These are phyloP conservation scores for Diaporthe australafricana DNA, from an alignment of 2,329 filamentous ascomycete genomes.

Conservation along the genomic window DNA sequence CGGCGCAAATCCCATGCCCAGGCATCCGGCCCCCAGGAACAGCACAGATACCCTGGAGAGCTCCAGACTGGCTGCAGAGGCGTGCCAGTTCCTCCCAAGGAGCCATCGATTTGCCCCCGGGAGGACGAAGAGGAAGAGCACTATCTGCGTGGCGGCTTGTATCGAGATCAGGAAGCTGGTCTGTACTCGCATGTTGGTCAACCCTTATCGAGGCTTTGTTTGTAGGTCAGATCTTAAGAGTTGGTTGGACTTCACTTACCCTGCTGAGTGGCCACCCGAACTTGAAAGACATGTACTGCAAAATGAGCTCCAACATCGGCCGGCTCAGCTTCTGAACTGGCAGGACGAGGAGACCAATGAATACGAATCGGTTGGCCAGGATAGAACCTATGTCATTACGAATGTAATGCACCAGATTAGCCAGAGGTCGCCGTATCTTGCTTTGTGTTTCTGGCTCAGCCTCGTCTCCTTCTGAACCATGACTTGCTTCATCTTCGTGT, in stretches of 20 bases:
- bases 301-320: slow-evolving; percentile 31
- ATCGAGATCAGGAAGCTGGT: slow-evolving; percentile 32
- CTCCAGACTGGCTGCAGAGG: slow-evolving; percentile 26
- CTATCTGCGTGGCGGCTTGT: slow-evolving; percentile 36
- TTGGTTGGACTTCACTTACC: slow-evolving; percentile 3
- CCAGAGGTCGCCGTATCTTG: slow-evolving; percentile 1
- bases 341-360: slow-evolving; percentile 28
- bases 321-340: slow-evolving; percentile 21
- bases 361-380: slow-evolving; percentile 5
- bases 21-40: slow-evolving; percentile 9
- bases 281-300: slow-evolving; percentile 37
- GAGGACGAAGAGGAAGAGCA: slow-evolving; percentile 30
- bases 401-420: slow-evolving; percentile 27
- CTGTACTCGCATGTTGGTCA: background rate
- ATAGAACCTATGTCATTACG: slow-evolving; percentile 29
- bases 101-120: slow-evolving; percentile 17
- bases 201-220: background rate
- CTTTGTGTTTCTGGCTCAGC: background rate
- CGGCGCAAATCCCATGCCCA: slow-evolving; percentile 34
- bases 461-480: background rate
- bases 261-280: slow-evolving; percentile 35
- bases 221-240: background rate
- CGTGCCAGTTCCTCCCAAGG: background rate
- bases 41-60: slow-evolving; percentile 29
- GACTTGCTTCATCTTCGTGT: no score